Evolutionary conservation across 2,329 filamentous ascomycete genomes (phyloP).

Genomic region (Phialemoniopsis sp.): DNA sequence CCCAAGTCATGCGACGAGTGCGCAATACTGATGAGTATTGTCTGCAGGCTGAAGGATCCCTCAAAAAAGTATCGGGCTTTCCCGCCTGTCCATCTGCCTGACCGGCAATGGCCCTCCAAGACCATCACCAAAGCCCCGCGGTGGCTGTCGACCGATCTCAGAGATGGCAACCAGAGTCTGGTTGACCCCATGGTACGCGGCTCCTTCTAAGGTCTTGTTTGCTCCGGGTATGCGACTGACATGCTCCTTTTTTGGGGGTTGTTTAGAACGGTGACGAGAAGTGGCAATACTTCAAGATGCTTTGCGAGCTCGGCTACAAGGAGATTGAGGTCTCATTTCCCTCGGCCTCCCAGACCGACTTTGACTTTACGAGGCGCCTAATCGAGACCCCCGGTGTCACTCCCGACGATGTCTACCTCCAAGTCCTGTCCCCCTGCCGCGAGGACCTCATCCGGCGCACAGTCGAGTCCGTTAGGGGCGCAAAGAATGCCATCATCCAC

Average conservation of each 20-base stretch:
- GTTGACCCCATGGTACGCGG: slow-evolving; percentile 83
- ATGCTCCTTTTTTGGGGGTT: slow-evolving; percentile 1
- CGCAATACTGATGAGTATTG: slow-evolving; percentile 1
- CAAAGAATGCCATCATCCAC: slow-evolving; percentile 92
- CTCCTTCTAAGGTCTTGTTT: background rate
- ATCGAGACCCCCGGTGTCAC: slow-evolving; percentile 79
- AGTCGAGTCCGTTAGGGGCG: slow-evolving; percentile 81
- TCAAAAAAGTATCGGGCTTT: slow-evolving; percentile 75
- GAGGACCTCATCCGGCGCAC: slow-evolving; percentile 87
- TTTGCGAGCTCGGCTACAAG: slow-evolving; percentile 89
- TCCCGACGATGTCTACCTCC: slow-evolving; percentile 86
- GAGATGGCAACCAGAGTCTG: slow-evolving; percentile 93
- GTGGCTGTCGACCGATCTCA: slow-evolving; percentile 84
- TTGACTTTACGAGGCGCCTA: slow-evolving; percentile 85
- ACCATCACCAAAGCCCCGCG: slow-evolving; percentile 78
- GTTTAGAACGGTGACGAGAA: slow-evolving; percentile 87
- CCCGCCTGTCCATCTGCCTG: slow-evolving; percentile 59
- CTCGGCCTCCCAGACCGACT: slow-evolving; percentile 91
- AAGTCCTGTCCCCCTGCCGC: slow-evolving; percentile 88
- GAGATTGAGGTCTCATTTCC: slow-evolving; percentile 97
- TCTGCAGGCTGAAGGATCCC: slow-evolving; percentile 65
- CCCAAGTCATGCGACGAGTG: slow-evolving; percentile 4
- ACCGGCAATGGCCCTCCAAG: slow-evolving; percentile 81
- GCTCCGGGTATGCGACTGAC: background rate
- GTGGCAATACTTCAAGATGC: slow-evolving; percentile 92